Percentiles rank a stretch among this genome's conserved stretches.
Conservation (phyloP, 768 basidiomycete genomes). For the Tricholoma flavovirens region DNA sequence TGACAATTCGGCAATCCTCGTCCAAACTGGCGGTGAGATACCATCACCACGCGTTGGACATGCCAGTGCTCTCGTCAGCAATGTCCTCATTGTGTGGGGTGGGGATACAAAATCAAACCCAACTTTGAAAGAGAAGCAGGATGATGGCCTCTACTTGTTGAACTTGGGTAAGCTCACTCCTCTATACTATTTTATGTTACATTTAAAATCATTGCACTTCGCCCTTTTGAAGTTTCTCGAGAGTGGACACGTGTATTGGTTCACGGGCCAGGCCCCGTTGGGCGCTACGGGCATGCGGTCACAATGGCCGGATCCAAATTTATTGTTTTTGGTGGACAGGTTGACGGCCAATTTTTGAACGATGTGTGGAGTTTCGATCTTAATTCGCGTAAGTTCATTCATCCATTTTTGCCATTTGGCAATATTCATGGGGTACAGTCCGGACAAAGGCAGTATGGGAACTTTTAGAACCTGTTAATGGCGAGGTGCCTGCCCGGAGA, state of each 20-base stretch:
- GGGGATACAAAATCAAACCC: slow-evolving; percentile 88
- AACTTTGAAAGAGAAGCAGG: slow-evolving; percentile 70
- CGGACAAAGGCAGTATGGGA: slow-evolving; percentile 86
- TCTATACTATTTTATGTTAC: slow-evolving; percentile 1
- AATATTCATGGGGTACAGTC: slow-evolving; percentile 40
- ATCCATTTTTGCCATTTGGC: neutral
- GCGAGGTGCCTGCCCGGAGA: slow-evolving; percentile 69
- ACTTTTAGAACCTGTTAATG: slow-evolving; percentile 53
- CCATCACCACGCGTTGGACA: slow-evolving; percentile 94
- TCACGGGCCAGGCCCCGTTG: slow-evolving; percentile 70
- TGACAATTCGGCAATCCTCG: slow-evolving; percentile 70
- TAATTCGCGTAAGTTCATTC: slow-evolving; percentile 67
- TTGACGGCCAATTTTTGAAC: slow-evolving; percentile 89
- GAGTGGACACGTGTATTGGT: slow-evolving; percentile 93
- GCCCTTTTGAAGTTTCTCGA: slow-evolving; percentile 57
- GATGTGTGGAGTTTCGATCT: slow-evolving; percentile 97
- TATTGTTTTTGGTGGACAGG: slow-evolving; percentile 91
- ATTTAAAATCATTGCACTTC: slow-evolving; percentile 2
- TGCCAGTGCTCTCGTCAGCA: slow-evolving; percentile 91
- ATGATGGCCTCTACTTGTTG: slow-evolving; percentile 89
- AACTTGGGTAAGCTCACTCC: slow-evolving; percentile 69
- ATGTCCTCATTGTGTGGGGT: slow-evolving; percentile 96
- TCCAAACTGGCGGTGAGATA: slow-evolving; percentile 85
- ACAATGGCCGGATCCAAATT: slow-evolving; percentile 89
- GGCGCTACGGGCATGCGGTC: slow-evolving; percentile 94